These are phyloP conservation scores for Mycena capillaripes DNA, from an alignment of 768 basidiomycete genomes.

Conservation along the genomic window DNA sequence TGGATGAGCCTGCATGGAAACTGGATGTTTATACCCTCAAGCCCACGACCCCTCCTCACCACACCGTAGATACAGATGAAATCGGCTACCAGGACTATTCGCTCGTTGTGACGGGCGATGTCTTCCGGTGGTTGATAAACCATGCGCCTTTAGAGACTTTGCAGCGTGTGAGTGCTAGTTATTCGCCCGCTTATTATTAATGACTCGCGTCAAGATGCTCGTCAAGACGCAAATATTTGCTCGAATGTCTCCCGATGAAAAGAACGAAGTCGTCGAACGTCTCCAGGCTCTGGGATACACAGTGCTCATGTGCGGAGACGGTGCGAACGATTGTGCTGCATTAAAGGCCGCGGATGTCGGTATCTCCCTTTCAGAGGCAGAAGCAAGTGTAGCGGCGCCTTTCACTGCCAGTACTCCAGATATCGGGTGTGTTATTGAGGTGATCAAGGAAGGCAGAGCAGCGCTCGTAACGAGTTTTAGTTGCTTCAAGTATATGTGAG, in stretches of 20 bases:
- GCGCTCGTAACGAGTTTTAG: slow-evolving; percentile 98
- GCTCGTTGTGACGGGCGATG: slow-evolving; percentile 92
- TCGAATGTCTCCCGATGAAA: slow-evolving; percentile 99
- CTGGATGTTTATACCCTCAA: slow-evolving; percentile 92
- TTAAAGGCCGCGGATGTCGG: slow-evolving; percentile 99
- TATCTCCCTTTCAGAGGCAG: slow-evolving; percentile 95
- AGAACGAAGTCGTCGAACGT: slow-evolving; percentile 97
- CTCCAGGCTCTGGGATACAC: slow-evolving; percentile 95
- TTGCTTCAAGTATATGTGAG: slow-evolving; percentile 99
- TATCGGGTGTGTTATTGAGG: slow-evolving; percentile 95
- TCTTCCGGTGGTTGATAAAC: slow-evolving; percentile 99
- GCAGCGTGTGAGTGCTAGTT: slow-evolving; percentile 77
- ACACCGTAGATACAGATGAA: slow-evolving; percentile 79
- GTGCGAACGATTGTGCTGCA: slow-evolving; percentile 98
- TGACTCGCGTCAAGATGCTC: slow-evolving; percentile 79
- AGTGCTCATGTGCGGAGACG: slow-evolving; percentile 98
- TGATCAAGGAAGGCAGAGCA: slow-evolving; percentile 96
- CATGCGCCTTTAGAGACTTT: slow-evolving; percentile 94
- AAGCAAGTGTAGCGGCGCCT: slow-evolving; percentile 98
- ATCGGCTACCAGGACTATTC: slow-evolving; percentile 89
- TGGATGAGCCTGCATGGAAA: slow-evolving; percentile 89
- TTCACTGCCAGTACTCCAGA: slow-evolving; percentile 96
- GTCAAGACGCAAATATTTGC: slow-evolving; percentile 97
- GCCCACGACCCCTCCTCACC: slow-evolving; percentile 78
- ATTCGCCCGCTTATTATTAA: neutral